Conservation (phyloP, 2,329 filamentous ascomycete species). For the Aspergillus brasiliensis region DNA sequence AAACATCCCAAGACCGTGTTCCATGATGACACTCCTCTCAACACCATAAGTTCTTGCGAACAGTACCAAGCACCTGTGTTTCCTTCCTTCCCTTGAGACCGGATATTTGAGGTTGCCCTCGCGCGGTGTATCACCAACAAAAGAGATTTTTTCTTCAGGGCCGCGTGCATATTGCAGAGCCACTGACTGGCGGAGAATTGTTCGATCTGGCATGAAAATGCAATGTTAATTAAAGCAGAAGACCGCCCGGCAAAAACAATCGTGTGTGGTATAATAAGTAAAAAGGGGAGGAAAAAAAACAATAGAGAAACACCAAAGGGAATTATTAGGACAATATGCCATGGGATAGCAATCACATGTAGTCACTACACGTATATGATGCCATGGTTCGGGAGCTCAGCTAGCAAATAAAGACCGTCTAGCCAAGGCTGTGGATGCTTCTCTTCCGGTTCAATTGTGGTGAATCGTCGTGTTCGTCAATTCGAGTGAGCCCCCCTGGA, state of each 20-base stretch:
- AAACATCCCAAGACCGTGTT: neutral
- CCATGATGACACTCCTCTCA: neutral
- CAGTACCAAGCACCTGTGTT: neutral
- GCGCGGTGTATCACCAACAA: constrained; percentile 1
- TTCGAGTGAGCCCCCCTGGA: constrained; percentile 47
- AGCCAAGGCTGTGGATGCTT: constrained; percentile 48
- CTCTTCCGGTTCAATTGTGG: constrained; percentile 49
- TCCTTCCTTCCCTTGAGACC: constrained; percentile 2
- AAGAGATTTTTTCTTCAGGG: neutral
- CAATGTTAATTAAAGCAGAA: constrained; percentile 1
- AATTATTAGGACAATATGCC: constrained; percentile 9
- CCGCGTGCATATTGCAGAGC: neutral
- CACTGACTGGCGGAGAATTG: neutral
- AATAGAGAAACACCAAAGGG: constrained; percentile 8
- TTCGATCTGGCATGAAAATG: constrained; percentile 4
- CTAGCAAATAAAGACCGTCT: constrained; percentile 4
- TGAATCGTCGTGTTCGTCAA: constrained; percentile 46
- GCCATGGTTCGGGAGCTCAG: neutral
- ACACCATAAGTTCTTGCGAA: neutral
- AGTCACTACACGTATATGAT: constrained; percentile 16
- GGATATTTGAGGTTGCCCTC: constrained; percentile 10
- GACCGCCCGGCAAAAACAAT: neutral
- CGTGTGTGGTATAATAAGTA: constrained; percentile 15
- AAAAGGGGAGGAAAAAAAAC: too few relatives aligned
- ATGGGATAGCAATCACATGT: neutral